Percentiles rank a stretch among this genome's conserved stretches.
Conservation (phyloP, 768 basidiomycete genomes). For the Termitomyces sp. region DNA sequence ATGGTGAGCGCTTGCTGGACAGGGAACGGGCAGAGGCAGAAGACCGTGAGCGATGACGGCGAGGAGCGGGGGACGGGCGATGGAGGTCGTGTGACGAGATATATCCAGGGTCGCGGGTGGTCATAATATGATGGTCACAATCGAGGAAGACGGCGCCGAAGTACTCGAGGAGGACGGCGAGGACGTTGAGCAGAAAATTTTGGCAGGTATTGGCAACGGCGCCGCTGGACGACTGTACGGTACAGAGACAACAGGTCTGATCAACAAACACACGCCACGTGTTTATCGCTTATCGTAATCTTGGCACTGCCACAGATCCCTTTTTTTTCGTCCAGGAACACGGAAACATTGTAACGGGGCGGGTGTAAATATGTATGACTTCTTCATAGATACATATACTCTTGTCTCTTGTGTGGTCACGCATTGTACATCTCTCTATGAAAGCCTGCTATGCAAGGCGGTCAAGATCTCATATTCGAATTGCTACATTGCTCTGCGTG, state of each 20-base stretch:
- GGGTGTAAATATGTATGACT: too few relatives aligned
- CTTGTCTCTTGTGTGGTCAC: too few relatives aligned
- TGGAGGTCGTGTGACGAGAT: constrained; percentile 16
- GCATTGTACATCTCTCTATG: too few relatives aligned
- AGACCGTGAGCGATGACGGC: constrained; percentile 17
- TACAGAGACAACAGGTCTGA: neutral
- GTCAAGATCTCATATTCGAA: too few relatives aligned
- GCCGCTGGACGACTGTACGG: neutral
- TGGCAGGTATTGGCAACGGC: neutral
- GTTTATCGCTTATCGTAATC: neutral
- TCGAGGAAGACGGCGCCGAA: neutral
- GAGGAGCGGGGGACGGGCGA: constrained; percentile 9
- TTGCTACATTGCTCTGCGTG: too few relatives aligned
- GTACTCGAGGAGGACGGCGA: neutral
- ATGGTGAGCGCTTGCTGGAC: constrained; percentile 39
- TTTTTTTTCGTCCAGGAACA: too few relatives aligned
- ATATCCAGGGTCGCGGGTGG: constrained; percentile 16
- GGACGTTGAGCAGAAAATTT: constrained; percentile 3
- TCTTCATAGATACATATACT: too few relatives aligned
- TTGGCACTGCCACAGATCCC: too few relatives aligned
- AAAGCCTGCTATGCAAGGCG: too few relatives aligned
- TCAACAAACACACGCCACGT: constrained; percentile 5
- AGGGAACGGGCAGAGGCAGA: constrained; percentile 17
- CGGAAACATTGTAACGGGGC: too few relatives aligned
- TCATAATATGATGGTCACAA: constrained; percentile 13